Conservation (phyloP, 805 yeast species). For the Saccharomycopsis vini region DNA sequence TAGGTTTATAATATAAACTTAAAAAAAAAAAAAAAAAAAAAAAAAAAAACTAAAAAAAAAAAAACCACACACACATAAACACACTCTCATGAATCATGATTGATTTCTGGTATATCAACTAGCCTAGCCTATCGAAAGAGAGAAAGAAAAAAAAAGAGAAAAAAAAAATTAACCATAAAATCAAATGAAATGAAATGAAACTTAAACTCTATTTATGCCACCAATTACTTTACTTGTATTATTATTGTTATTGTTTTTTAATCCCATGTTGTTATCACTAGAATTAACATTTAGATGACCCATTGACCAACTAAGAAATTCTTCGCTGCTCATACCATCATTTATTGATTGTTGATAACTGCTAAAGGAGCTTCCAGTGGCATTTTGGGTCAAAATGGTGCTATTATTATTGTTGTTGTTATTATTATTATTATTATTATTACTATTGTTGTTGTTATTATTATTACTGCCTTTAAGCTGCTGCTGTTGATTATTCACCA, state of each 20-base stretch:
- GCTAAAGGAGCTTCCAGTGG: slow-evolving; percentile 7
- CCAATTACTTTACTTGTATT: neutral
- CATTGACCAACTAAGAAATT: slow-evolving; percentile 9
- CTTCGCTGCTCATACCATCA: neutral
- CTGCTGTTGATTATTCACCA: no score
- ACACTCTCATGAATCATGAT: no score
- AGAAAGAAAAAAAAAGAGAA: neutral
- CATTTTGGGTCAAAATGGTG: no score
- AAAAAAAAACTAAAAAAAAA: no score
- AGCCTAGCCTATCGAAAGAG: no score
- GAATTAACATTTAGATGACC: slow-evolving; percentile 12
- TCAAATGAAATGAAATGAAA: no score
- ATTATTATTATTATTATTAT: neutral
- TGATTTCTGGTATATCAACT: no score
- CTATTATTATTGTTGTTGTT: slow-evolving; percentile 6
- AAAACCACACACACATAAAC: no score
- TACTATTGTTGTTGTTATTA: neutral
- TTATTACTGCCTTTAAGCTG: neutral
- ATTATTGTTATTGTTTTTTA: no score
- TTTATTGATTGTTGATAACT: neutral
- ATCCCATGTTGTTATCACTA: neutral
- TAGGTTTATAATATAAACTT: no score
- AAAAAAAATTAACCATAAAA: no score
- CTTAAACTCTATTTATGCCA: neutral
- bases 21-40: no score